Percentiles rank a stretch among this genome's conserved stretches.
Conservation (phyloP, 1,284 basidiomycete species). For the Naganishia albida region DNA sequence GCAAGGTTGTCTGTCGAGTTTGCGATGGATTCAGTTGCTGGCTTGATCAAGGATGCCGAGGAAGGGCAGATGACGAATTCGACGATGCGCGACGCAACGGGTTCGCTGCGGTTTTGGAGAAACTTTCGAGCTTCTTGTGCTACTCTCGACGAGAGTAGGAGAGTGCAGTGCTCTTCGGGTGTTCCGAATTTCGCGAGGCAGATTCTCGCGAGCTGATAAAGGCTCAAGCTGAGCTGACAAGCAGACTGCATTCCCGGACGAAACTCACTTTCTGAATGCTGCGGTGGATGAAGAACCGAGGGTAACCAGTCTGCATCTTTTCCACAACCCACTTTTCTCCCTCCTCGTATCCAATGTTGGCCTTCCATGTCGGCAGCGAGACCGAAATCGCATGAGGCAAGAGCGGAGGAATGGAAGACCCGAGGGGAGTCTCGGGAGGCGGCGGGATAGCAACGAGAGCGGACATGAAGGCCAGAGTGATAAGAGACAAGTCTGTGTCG, state of each 20-base stretch:
- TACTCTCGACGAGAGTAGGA: slow-evolving; percentile 71
- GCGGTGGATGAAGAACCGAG: slow-evolving; percentile 91
- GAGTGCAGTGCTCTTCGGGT: slow-evolving; percentile 70
- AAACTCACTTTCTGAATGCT: slow-evolving; percentile 76
- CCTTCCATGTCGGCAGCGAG: slow-evolving; percentile 91
- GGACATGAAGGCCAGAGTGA: neutral
- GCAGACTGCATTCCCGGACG: neutral
- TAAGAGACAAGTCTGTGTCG: too few relatives aligned
- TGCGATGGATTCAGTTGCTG: slow-evolving; percentile 36
- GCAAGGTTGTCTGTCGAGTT: slow-evolving; percentile 40
- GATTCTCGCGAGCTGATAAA: slow-evolving; percentile 67
- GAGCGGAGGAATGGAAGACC: slow-evolving; percentile 53
- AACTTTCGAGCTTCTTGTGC: slow-evolving; percentile 77
- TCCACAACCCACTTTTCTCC: slow-evolving; percentile 80
- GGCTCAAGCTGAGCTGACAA: neutral
- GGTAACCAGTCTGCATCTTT: slow-evolving; percentile 90
- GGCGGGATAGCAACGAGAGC: slow-evolving; percentile 19
- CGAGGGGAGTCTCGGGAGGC: slow-evolving; percentile 46
- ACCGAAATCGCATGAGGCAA: slow-evolving; percentile 89
- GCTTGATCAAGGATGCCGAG: slow-evolving; percentile 47
- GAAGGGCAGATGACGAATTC: slow-evolving; percentile 71
- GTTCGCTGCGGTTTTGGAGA: slow-evolving; percentile 62
- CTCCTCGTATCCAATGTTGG: slow-evolving; percentile 92
- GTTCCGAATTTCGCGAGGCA: slow-evolving; percentile 76
- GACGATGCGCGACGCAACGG: slow-evolving; percentile 64